phyloP scores from a whole-genome alignment of 352 stramenopile genomes.

The Salisapilia sapeloensis region DNA sequence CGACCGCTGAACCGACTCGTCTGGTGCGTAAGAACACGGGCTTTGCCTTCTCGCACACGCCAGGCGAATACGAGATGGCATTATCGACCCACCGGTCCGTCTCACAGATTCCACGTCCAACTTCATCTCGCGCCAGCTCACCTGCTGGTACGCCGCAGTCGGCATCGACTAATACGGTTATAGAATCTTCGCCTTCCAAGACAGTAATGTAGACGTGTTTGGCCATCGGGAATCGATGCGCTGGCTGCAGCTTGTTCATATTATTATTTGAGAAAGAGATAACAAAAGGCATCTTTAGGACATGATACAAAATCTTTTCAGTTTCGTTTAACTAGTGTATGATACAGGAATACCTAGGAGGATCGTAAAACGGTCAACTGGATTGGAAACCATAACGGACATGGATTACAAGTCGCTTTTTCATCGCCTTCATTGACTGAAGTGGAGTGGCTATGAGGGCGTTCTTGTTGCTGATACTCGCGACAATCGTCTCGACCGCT shows the following conservation, averaged over 20 bases:
- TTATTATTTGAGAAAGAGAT: too few relatives aligned
- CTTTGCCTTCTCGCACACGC: constrained; percentile 74
- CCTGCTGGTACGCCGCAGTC: constrained; percentile 16
- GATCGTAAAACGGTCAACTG: neutral
- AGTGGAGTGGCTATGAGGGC: too few relatives aligned
- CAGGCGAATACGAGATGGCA: constrained; percentile 61
- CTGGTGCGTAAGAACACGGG: constrained; percentile 74
- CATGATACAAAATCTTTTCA: neutral
- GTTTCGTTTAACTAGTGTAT: neutral
- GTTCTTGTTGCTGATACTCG: too few relatives aligned
- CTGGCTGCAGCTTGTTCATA: too few relatives aligned
- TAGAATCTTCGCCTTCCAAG: constrained; percentile 39
- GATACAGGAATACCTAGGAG: neutral
- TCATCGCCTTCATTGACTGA: too few relatives aligned
- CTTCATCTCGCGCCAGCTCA: constrained; percentile 2
- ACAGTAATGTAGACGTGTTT: too few relatives aligned
- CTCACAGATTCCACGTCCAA: constrained; percentile 13
- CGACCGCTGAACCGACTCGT: constrained; percentile 40
- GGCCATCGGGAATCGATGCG: too few relatives aligned
- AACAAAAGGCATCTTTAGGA: neutral
- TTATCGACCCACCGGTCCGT: constrained; percentile 19
- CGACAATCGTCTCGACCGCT: too few relatives aligned
- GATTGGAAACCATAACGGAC: too few relatives aligned
- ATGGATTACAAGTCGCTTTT: too few relatives aligned
- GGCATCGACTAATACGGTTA: constrained; percentile 31